Percentiles rank a stretch among this genome's conserved stretches.
Conservation (phyloP, 208 protist species). For the Entamoeba histolytica region DNA sequence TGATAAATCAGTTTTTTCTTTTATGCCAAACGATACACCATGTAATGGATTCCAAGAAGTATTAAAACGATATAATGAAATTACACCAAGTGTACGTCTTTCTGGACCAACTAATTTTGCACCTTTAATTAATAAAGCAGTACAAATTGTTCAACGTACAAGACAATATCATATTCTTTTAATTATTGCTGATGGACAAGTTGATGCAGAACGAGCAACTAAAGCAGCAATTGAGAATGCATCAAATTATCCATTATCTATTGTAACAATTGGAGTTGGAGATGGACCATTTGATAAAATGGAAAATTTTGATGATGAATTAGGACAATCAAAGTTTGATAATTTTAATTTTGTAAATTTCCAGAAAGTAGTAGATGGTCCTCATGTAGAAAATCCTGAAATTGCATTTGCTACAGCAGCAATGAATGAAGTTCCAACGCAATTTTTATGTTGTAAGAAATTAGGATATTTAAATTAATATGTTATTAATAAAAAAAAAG, state of each 20-base stretch:
- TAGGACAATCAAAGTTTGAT: not conserved
- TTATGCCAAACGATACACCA: not conserved
- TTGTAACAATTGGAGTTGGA: not conserved
- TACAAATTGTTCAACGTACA: not conserved
- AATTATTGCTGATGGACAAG: not conserved
- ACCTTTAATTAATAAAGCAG: not conserved
- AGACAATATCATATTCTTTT: not conserved
- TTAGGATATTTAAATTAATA: not conserved
- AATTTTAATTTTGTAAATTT: not conserved
- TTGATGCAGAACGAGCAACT: not conserved
- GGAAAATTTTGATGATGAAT: not conserved
- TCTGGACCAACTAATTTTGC: not conserved
- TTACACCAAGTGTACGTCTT: not conserved
- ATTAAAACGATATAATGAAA: not conserved
- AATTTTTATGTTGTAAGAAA: not conserved
- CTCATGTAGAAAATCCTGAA: not conserved
- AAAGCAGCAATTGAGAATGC: not conserved
- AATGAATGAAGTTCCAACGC: not conserved
- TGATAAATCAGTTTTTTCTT: not conserved
- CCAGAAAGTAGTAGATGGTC: not conserved
- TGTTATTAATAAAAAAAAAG: too few relatives aligned
- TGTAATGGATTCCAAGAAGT: not conserved
- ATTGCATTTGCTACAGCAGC: not conserved
- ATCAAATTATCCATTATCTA: not conserved
- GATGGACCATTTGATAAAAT: not conserved